Percentiles rank a stretch among this genome's conserved stretches.
Conservation (phyloP, 805 yeast genomes). For the Zygosaccharomyces rouxii region DNA sequence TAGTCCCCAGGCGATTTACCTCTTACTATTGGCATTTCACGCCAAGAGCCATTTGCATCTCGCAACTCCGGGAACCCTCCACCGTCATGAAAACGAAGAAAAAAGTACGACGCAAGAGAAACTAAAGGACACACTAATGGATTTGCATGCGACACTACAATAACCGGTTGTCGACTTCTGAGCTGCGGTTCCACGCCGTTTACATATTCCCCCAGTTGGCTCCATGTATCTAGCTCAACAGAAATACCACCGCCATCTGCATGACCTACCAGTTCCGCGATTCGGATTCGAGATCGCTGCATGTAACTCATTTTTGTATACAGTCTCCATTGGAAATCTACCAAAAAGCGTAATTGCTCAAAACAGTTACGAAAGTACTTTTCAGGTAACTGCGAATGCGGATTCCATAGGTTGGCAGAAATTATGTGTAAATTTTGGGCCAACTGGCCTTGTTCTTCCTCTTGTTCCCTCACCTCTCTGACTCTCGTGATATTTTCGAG, state of each 20-base stretch:
- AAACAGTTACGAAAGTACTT: conserved; percentile 28
- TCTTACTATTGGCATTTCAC: conserved; percentile 26
- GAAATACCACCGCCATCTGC: conserved; percentile 5
- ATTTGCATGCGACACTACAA: conserved; percentile 21
- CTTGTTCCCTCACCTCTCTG: conserved; percentile 13
- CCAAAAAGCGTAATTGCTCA: conserved; percentile 29
- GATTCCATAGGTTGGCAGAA: conserved; percentile 32
- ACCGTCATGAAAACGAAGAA: conserved; percentile 33
- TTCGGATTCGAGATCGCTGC: conserved; percentile 25
- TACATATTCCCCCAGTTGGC: conserved; percentile 11
- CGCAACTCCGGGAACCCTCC: conserved; percentile 32
- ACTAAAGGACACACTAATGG: conserved; percentile 32
- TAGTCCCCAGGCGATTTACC: conserved; percentile 28
- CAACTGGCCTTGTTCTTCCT: conserved; percentile 6
- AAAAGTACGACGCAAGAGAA: conserved; percentile 29
- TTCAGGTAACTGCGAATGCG: conserved; percentile 22
- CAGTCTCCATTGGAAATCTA: conserved; percentile 31
- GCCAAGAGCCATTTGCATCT: conserved; percentile 10
- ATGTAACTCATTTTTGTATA: conserved; percentile 23
- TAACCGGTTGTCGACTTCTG: conserved; percentile 14
- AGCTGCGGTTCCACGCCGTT: conserved; percentile 10
- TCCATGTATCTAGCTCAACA: conserved; percentile 6
- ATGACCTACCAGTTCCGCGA: conserved; percentile 15
- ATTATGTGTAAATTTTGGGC: conserved; percentile 16
- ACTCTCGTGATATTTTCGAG: conserved; percentile 20